Evolutionary conservation across 345 rosid genomes (phyloP), one percentile per base, ranked within the genome.

Genomic region (Mercurialis annua): DNA sequence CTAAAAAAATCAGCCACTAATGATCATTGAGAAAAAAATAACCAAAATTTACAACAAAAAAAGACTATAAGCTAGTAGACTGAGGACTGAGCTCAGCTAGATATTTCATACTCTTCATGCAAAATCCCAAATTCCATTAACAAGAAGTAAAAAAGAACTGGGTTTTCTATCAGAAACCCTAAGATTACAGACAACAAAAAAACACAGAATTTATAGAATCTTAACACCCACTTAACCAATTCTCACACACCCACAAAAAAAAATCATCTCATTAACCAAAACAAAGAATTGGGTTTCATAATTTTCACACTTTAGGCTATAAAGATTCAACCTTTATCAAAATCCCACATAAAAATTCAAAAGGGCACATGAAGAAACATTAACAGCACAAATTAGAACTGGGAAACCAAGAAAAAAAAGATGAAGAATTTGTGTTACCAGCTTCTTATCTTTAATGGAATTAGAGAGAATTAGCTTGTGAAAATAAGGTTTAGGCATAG

Each of bases 401-500:
- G 4, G 31, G 34, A 62, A 43, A 17, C 43, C 52, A 59, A 46
- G 49, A 24, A 0, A 68, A 21, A 14, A 56, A 38, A 66, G 15
- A 50, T 52, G 42, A 11, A 52, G 58, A 4, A 54, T 20, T 58
- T 30, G 49, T n/a, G 65, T 67, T 83, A 90, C 95, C 90, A 92
- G 82, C 64, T 80, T 84, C 70, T 76, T 85, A 34, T 87, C 90
- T 31, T 81, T 87, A 64, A 90, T 73, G 72, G 92, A 80, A 62
- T 83, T 78, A 65, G 87, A 65, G 76, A 86, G 82, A 64, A 92
- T 83, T 72, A 82, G 73, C 86, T 83, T 92, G 76, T 88, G 84
- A 68, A 92, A 92, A 81, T 73, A 82, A 75, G 96, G 96, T 71
- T 86, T 85, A 50, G 89, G 91, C 96, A 90, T 85, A 68, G 77